Evolutionary conservation across 768 basidiomycete species (phyloP).

Genomic region (Rhizopogon vinicolor): DNA sequence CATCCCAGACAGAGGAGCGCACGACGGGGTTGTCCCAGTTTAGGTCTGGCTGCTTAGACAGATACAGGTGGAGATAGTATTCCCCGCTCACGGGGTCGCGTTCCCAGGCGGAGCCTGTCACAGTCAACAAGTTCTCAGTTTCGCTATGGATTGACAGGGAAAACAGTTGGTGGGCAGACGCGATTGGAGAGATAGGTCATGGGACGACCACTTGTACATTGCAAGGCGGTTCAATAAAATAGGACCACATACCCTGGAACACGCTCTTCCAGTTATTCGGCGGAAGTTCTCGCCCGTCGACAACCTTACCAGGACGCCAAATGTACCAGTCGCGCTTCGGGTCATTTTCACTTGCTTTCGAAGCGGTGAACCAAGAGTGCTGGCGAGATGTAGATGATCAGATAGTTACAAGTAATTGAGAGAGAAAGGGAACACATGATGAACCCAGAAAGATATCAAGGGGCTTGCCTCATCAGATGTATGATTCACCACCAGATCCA

Average conservation of each 20-base stretch:
- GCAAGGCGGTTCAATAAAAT: background rate
- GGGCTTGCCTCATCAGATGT: conserved; percentile 54
- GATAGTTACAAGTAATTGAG: background rate
- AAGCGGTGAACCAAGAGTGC: conserved; percentile 71
- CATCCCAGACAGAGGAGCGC: conserved; percentile 52
- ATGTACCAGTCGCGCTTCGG: conserved; percentile 75
- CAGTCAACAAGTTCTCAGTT: background rate
- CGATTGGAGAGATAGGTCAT: background rate
- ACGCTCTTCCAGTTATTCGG: conserved; percentile 74
- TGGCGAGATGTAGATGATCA: conserved; percentile 19
- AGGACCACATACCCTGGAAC: conserved; percentile 49
- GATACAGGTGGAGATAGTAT: conserved; percentile 71
- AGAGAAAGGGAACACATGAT: conserved; percentile 1
- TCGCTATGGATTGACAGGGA: background rate
- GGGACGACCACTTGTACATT: too few relatives aligned
- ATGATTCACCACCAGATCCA: conserved; percentile 78
- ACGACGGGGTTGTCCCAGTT: conserved; percentile 73
- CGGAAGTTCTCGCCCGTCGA: conserved; percentile 47
- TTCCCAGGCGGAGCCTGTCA: conserved; percentile 63
- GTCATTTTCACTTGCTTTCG: conserved; percentile 42
- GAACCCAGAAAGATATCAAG: background rate
- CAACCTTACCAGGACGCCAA: conserved; percentile 60
- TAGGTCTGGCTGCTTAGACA: conserved; percentile 65
- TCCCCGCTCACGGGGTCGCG: conserved; percentile 60
- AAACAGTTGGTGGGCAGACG: background rate